Evolutionary conservation across 306 rosid genomes (phyloP), one percentile per base, ranked within the genome.

Genomic region (Neltuma alba): DNA sequence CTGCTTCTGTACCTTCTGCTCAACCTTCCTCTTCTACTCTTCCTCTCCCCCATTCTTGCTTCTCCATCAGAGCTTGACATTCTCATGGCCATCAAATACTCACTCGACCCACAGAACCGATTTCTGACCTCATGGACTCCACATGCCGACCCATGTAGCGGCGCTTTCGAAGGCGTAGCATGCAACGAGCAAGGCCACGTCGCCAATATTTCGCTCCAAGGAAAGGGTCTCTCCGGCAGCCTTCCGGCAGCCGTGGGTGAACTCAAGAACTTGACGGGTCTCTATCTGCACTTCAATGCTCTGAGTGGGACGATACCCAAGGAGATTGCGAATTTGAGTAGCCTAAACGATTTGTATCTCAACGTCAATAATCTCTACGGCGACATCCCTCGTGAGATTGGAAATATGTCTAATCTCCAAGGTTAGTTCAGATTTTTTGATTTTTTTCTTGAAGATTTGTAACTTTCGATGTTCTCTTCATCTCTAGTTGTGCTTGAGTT

Each of bases 281-380:
- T 95, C 76, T 95, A 88, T 72, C 70, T 95, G 77, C 99, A 95
- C 75, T 95, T 88, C 79, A 95, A 95, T 81, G 82, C 76, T 72
- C 80, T 95, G 69, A 83, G 75, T 34, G 99, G 99, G 5, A 85
- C 65, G 48, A 91, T 95, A 13, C 99, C 99, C 1, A 88, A 44
- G 60, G 95, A 92, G 79, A 85, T 95, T 82, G 67, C 89, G 0
- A 79, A 67, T 42, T 87, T 92, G 50, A 87, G 87, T 65, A 75
- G 81, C 75, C 90, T 95, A 4, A 81, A 25, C 70, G 97, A 95
- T 77, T 88, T 95, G 66, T 95, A 95, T 84, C 97, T 95, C 33
- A 85, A 92, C 47, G 91, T 91, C 18, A 95, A 95, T 80, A 76
- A 27, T 80, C 86, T 95, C 79, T 85, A 89, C 67, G 97, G 99